Percentiles rank a stretch among this genome's conserved stretches.
phyloP scores from a whole-genome alignment of 2,329 filamentous ascomycete species.

The Furcasterigmium sp. region DNA sequence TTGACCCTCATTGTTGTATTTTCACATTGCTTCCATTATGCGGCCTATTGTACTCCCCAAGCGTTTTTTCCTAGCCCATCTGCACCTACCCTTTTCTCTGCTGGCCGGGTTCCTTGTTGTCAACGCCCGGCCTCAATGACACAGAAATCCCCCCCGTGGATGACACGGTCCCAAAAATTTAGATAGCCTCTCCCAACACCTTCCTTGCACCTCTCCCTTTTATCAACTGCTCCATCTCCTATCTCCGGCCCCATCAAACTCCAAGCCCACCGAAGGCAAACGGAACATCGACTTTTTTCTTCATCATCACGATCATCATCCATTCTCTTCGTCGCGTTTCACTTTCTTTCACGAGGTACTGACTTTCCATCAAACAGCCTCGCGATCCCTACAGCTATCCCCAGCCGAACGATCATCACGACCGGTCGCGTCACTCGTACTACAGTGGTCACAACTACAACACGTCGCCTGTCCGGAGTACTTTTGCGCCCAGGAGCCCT shows the following conservation, averaged over 20 bases:
- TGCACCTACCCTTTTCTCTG: not conserved
- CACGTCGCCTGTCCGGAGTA: constrained; percentile 35
- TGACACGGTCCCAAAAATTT: too few relatives aligned
- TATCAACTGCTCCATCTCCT: constrained; percentile 1
- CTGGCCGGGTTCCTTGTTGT: not conserved
- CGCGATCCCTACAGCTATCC: constrained; percentile 47
- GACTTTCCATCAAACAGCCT: constrained; percentile 27
- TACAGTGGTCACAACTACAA: constrained; percentile 44
- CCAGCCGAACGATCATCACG: constrained; percentile 28
- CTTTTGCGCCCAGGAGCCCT: constrained; percentile 44
- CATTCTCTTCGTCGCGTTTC: constrained; percentile 11
- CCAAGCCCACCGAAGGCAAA: not conserved
- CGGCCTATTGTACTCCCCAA: too few relatives aligned
- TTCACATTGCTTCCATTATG: constrained; percentile 6
- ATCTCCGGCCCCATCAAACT: constrained; percentile 12
- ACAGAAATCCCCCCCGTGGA: constrained; percentile 6
- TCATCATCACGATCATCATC: constrained; percentile 4
- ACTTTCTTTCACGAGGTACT: constrained; percentile 9
- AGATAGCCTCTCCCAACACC: not conserved
- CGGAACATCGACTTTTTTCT: constrained; percentile 6
- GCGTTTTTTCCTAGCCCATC: too few relatives aligned
- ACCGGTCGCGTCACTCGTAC: constrained; percentile 27
- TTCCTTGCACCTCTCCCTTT: not conserved
- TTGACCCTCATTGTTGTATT: constrained; percentile 8
- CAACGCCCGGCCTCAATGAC: constrained; percentile 8